phyloP scores from a whole-genome alignment of 306 rosid genomes.

The Arachis hypogaea region DNA sequence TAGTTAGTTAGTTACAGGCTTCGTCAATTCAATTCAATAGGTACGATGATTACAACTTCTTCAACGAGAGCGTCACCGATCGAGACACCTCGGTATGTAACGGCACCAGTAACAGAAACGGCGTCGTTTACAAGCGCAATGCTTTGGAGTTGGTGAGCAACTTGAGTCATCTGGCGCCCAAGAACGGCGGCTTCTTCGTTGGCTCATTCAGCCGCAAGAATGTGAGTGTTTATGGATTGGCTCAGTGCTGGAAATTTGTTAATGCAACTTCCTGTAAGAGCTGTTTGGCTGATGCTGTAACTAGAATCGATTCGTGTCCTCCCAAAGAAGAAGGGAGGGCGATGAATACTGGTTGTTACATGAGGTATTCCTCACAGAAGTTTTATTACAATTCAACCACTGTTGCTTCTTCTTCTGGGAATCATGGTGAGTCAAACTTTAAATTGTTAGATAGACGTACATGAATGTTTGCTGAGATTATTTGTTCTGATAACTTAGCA shows the following conservation, averaged over 20 bases:
- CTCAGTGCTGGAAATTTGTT: conserved; percentile 72
- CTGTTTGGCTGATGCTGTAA: conserved; percentile 56
- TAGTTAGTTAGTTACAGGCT: too few species aligned
- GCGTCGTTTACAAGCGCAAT: conserved; percentile 39
- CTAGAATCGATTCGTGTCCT: conserved; percentile 45
- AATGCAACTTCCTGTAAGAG: conserved; percentile 44
- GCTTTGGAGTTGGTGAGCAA: conserved; percentile 56
- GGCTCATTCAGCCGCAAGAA: conserved; percentile 43
- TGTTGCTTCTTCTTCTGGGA: conserved; percentile 13
- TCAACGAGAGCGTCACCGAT: conserved; percentile 44
- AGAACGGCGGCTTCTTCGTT: conserved; percentile 54
- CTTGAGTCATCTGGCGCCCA: conserved; percentile 53
- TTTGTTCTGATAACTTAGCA: too few species aligned
- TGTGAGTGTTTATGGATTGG: conserved; percentile 66
- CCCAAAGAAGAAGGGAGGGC: conserved; percentile 70
- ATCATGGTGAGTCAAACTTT: conserved; percentile 42
- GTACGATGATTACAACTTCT: conserved; percentile 60
- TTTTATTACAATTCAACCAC: conserved; percentile 57
- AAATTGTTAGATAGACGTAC: too few species aligned
- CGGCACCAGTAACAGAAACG: not conserved
- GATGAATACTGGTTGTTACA: conserved; percentile 69
- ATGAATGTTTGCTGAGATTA: too few species aligned
- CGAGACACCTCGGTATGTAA: conserved; percentile 51
- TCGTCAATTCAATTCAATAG: too few species aligned
- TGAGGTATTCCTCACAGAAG: conserved; percentile 60